Base-by-base conservation (phyloP, 164 flowering plant genomes). In the Berberis vulgaris region DNA sequence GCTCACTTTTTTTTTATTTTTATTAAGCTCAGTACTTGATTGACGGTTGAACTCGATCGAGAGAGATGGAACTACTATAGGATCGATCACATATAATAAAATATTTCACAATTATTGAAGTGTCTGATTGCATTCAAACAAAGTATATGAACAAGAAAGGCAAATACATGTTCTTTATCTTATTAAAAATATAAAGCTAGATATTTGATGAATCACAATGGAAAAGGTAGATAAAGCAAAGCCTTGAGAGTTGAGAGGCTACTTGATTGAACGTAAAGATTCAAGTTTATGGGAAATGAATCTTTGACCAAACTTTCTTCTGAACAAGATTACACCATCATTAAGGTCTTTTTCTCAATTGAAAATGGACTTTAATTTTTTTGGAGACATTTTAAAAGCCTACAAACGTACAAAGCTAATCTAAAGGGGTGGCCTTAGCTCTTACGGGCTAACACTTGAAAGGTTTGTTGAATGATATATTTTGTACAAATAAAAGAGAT, bases 301-400 rank as follows among this genome's bases (percentile, higher is more conserved):
- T 61, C 69, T 65, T 66, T 66, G 73, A 71, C 73, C 54, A 61
- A 13, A 61, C 26, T 53, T 52, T 65, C 62, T 26, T 26, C 64
- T 71, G 65, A 39, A 3, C 44, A 8, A 44, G 59, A 59, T 66
- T 49, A 61, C 40, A 47, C 45, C 68, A 26, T 26, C 26, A 26
- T 26, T 26, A 26, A 26, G 26, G 26, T 26, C 26, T 26, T 26
- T 26, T 26, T 26, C 0, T 26, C 26, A 26, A 26, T 26, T 26
- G 26, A 26, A 26, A 26, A 26, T 26, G 26, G 26, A 26, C 26
- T 26, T 26, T 26, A 26, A 26, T 26, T 26, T 26, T 26, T 26
- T 26, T 26, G 26, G 26, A 26, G 26, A 26, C 26, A 26, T 0
- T 26, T 26, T 26, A 26, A 26, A 26, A 26, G 26, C 26, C 26